Percentiles rank a stretch among this genome's conserved stretches.
phyloP scores from a whole-genome alignment of 75 land plant species.

The Pinus tabuliformis region DNA sequence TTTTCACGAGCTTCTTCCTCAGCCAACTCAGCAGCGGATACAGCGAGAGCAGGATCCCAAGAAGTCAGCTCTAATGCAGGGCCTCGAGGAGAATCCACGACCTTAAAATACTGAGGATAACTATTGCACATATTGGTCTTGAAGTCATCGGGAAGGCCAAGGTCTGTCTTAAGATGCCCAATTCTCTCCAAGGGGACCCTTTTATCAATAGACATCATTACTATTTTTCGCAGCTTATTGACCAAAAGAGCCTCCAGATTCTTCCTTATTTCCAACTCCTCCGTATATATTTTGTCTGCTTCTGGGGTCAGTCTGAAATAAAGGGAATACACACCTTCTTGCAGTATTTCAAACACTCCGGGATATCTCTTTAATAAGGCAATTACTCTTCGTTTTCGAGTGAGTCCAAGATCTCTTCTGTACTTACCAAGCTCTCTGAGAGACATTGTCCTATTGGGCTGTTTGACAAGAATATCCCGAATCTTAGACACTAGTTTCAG shows the following conservation, averaged over 20 bases:
- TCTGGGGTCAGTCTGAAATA: conserved; percentile 68
- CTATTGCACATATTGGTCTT: conserved; percentile 48
- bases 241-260: conserved; percentile 78
- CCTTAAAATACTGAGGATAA: conserved; percentile 83
- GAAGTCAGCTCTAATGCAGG: conserved; percentile 72
- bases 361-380: conserved; percentile 78
- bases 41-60: conserved; percentile 93
- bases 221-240: conserved; percentile 72
- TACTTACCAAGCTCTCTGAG: conserved; percentile 62
- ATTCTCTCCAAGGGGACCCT: conserved; percentile 79
- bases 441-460: conserved; percentile 81
- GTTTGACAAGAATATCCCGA: conserved; percentile 77
- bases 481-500: conserved; percentile 78
- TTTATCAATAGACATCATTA: conserved; percentile 96
- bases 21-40: conserved; percentile 67
- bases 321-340: conserved; percentile 74
- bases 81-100: conserved; percentile 68
- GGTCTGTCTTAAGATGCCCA: conserved; percentile 70
- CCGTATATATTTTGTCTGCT: conserved; percentile 69
- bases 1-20: conserved; percentile 51
- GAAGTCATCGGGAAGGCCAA: conserved; percentile 87
- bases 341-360: conserved; percentile 76
- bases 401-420: conserved; percentile 59
- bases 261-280: conserved; percentile 66
- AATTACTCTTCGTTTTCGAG: conserved; percentile 58